phyloP scores from a whole-genome alignment of 768 basidiomycete species.

The Trametes sanguinea region DNA sequence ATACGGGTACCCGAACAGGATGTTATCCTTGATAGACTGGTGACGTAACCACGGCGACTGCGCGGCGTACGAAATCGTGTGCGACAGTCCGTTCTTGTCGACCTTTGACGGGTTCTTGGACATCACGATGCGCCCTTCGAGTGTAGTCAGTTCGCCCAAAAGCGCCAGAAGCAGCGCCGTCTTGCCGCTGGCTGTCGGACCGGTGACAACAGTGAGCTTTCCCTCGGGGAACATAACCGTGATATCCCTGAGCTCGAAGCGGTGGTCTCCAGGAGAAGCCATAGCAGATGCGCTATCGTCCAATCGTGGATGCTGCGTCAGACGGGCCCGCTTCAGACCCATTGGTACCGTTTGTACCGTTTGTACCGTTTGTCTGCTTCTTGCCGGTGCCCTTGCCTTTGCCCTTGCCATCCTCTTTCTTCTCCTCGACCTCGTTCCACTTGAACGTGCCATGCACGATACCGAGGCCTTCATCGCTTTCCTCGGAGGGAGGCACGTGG shows the following conservation, averaged over 20 bases:
- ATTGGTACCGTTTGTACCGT: neutral
- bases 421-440: constrained; percentile 54
- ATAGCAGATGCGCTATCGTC: constrained; percentile 27
- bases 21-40: constrained; percentile 59
- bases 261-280: constrained; percentile 40
- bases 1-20: constrained; percentile 54
- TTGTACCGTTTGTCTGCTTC: constrained; percentile 20
- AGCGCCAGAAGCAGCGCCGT: constrained; percentile 76
- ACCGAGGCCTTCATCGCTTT: constrained; percentile 42
- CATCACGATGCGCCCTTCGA: constrained; percentile 60
- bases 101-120: constrained; percentile 62
- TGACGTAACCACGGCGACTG: constrained; percentile 51
- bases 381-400: constrained; percentile 26
- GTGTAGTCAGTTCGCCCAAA: constrained; percentile 68
- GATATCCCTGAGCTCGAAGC: constrained; percentile 71
- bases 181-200: constrained; percentile 83
- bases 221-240: constrained; percentile 72
- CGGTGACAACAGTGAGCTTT: constrained; percentile 68
- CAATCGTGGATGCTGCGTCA: constrained; percentile 15
- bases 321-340: constrained; percentile 1
- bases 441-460: constrained; percentile 54
- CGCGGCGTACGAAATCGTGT: constrained; percentile 48
- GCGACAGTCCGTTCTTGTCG: constrained; percentile 62
- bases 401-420: constrained; percentile 30
- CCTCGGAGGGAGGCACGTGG: constrained; percentile 26